These are phyloP conservation scores for Septoria petroselini DNA, from an alignment of 2,329 filamentous ascomycete genomes.

Conservation along the genomic window DNA sequence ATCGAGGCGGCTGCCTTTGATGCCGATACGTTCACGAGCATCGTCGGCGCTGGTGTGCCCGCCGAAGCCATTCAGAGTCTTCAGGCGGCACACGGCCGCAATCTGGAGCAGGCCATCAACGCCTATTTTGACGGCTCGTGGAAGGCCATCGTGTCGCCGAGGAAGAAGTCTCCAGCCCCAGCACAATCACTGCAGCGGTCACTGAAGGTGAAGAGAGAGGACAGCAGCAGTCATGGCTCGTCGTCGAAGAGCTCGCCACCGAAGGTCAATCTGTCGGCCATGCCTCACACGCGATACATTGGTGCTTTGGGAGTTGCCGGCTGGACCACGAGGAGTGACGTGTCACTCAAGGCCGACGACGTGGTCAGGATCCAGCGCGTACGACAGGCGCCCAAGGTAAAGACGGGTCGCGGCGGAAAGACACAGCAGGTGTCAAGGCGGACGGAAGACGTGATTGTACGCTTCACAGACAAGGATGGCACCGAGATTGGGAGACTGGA, in stretches of 20 bases:
- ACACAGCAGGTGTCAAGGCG: slow-evolving; percentile 55
- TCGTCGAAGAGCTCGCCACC: slow-evolving; percentile 13
- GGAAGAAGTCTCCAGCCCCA: slow-evolving; percentile 20
- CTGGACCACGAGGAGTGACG: slow-evolving; percentile 86
- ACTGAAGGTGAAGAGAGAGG: slow-evolving; percentile 13
- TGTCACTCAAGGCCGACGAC: slow-evolving; percentile 73
- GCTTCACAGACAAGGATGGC: slow-evolving; percentile 77
- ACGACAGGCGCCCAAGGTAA: slow-evolving; percentile 61
- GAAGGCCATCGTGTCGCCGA: slow-evolving; percentile 40
- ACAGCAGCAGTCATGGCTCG: slow-evolving; percentile 5
- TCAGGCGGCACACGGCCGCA: slow-evolving; percentile 49
- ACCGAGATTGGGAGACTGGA: slow-evolving; percentile 83
- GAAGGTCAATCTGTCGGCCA: slow-evolving; percentile 34
- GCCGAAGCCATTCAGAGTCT: slow-evolving; percentile 47
- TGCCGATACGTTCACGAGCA: slow-evolving; percentile 52
- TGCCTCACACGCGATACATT: slow-evolving; percentile 68
- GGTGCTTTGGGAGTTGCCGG: slow-evolving; percentile 88
- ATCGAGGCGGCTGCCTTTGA: too few relatives aligned
- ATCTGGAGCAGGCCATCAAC: slow-evolving; percentile 62
- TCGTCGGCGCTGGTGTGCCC: slow-evolving; percentile 55
- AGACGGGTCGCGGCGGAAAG: slow-evolving; percentile 41
- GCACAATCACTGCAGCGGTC: slow-evolving; percentile 15
- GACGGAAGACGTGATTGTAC: slow-evolving; percentile 80
- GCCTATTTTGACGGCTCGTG: slow-evolving; percentile 64
- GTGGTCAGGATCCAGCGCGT: slow-evolving; percentile 81